A percentile compares a stretch with the other conserved stretches of the same genome.
These are phyloP conservation scores for Dioscorea zingiberensis DNA, from an alignment of 106 monocot species.

Conservation along the genomic window DNA sequence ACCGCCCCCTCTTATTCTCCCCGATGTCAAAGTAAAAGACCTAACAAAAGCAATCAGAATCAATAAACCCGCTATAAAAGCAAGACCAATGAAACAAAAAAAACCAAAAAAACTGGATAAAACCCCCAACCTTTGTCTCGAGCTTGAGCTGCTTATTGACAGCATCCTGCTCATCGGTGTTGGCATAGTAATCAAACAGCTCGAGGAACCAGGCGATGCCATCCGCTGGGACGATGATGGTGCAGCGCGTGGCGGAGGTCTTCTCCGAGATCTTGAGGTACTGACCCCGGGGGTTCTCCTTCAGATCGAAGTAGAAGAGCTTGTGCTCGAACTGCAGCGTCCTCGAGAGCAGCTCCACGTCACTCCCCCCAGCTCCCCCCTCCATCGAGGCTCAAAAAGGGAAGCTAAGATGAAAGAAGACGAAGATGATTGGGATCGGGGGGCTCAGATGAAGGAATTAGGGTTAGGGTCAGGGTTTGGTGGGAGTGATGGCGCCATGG, in stretches of 20 bases:
- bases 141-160: slow-evolving; percentile 86
- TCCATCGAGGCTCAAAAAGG: neutral
- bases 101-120: neutral
- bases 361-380: neutral
- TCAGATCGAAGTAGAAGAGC: slow-evolving; percentile 92
- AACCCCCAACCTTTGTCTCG: slow-evolving; percentile 58
- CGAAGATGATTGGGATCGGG: neutral
- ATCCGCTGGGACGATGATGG: slow-evolving; percentile 72
- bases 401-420: neutral
- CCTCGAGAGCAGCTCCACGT: slow-evolving; percentile 73
- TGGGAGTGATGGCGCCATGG: neutral
- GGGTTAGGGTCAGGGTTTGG: neutral
- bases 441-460: neutral
- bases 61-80: neutral
- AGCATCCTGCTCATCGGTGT: slow-evolving; percentile 50
- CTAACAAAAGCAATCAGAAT: slow-evolving; percentile 18
- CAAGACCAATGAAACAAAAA: neutral
- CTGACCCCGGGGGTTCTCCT: slow-evolving; percentile 80
- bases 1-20: slow-evolving; percentile 89
- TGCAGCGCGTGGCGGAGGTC: slow-evolving; percentile 79
- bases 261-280: slow-evolving; percentile 98
- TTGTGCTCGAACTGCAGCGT: slow-evolving; percentile 96
- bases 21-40: slow-evolving; percentile 89
- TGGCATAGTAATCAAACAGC: slow-evolving; percentile 64
- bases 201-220: slow-evolving; percentile 82